phyloP scores from a whole-genome alignment of 148 eudicot genomes.

The Camellia granthamiana region DNA sequence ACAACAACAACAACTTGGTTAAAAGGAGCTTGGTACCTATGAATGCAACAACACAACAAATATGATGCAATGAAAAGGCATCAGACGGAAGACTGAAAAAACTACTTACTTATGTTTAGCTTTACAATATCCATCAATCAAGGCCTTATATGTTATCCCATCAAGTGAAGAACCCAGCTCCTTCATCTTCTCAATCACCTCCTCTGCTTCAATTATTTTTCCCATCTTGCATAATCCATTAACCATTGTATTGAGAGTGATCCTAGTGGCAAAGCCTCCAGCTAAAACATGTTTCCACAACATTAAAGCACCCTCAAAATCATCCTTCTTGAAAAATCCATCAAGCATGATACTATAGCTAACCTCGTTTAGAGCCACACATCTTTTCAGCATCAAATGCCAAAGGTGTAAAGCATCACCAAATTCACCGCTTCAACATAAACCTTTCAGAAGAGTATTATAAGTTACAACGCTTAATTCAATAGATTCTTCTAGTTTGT shows the following conservation, averaged over 20 bases:
- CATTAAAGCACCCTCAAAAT: conserved; percentile 39
- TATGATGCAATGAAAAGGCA: neutral
- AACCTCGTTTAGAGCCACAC: conserved; percentile 52
- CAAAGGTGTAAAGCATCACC: conserved; percentile 39
- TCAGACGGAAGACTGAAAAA: neutral
- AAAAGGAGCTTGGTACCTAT: neutral
- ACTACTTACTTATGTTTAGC: conserved; percentile 9
- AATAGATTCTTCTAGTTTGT: conserved; percentile 41
- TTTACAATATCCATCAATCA: conserved; percentile 57
- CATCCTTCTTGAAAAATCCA: conserved; percentile 52
- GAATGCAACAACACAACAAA: neutral
- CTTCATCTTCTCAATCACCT: conserved; percentile 56
- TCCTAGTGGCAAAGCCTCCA: conserved; percentile 39
- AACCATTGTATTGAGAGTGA: conserved; percentile 62
- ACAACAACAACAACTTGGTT: neutral
- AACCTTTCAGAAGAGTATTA: conserved; percentile 72
- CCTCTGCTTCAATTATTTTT: conserved; percentile 60
- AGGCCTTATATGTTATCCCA: conserved; percentile 52
- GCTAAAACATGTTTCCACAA: conserved; percentile 64
- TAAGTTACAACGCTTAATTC: conserved; percentile 56
- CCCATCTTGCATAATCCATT: conserved; percentile 80
- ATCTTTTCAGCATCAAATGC: conserved; percentile 55
- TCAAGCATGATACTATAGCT: conserved; percentile 72
- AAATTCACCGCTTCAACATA: conserved; percentile 50
- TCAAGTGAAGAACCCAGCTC: conserved; percentile 66